Base-by-base conservation (phyloP, 176 grass and related monocot genomes). In the Juncus inflexus region DNA sequence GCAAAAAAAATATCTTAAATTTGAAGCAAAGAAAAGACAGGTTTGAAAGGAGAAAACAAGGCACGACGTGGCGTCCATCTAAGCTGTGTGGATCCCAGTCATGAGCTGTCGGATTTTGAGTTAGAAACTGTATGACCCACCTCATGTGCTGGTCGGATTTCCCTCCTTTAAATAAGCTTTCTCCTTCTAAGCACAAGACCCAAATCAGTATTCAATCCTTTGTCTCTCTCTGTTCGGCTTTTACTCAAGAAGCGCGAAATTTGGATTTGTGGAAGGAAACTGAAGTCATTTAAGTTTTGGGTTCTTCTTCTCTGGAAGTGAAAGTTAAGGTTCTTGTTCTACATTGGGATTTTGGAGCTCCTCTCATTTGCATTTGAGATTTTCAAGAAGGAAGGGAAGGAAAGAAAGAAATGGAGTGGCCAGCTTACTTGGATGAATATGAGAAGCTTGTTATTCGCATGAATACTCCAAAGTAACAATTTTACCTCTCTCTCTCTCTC, bases 361-460 rank as follows among this genome's bases (percentile, higher is more conserved):
- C 38, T 55, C 28, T 38, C 14, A 43, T 41, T 58, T 58, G 43
- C 43, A 47, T 47, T 68, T 54, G n/a, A n/a, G 37, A 58, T 58
- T 67, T 36, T 67, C 41, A 5, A 9, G 72, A 5, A 9, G 10
- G 15, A 56, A 12, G 16, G 39, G 2, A 3, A 15, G 37, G 13
- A 54, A 3, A 16, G 2, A 9, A 37, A 61, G 37, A 68, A 35
- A 96, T 91, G 92, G 92, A 88, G 65, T 89, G 92, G 82, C 81
- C 70, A 7, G 42, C 76, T 58, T 69, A 58, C 70, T 74, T 97
- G 13, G 75, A 97, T 15, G 92, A 97, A 79, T 97, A 97, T 43
- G 87, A 96, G 84, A 97, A 97, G 87, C 92, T 97, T 15, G 79
- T 97, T 38, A 89, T 88, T 62, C 59, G 87, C 75, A 96, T 97